phyloP scores from a whole-genome alignment of 2,329 filamentous ascomycete species.

The Bipolaris gigantea region DNA sequence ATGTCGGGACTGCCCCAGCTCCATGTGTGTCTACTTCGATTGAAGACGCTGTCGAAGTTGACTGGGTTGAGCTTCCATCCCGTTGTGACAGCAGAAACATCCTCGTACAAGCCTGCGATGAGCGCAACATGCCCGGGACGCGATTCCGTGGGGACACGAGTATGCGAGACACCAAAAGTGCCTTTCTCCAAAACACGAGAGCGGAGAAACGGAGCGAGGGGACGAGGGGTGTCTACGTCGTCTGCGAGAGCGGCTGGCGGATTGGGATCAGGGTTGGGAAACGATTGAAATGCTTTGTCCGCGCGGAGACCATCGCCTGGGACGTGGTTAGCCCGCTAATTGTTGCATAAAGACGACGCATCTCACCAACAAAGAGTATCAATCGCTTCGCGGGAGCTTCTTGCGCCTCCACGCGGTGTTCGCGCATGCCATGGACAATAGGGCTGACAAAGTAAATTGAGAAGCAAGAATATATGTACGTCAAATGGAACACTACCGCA shows the following conservation, averaged over 20 bases:
- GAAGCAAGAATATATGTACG: conserved; percentile 89
- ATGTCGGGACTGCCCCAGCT: conserved; percentile 99
- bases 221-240: conserved; percentile 70
- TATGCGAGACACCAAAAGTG: conserved; percentile 97
- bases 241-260: conserved; percentile 57
- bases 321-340: not conserved
- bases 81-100: conserved; percentile 95
- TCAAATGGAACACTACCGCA: conserved; percentile 87
- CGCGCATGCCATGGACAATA: conserved; percentile 91
- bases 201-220: conserved; percentile 86
- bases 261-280: conserved; percentile 78
- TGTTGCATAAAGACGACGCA: not conserved
- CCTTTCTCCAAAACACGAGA: conserved; percentile 85
- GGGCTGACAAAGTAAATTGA: conserved; percentile 94
- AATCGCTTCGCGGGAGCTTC: conserved; percentile 85
- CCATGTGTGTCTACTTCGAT: conserved; percentile 94
- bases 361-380: conserved; percentile 84
- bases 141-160: conserved; percentile 93
- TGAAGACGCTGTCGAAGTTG: conserved; percentile 98
- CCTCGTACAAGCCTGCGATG: conserved; percentile 95
- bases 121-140: conserved; percentile 94
- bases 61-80: conserved; percentile 99
- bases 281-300: conserved; percentile 95
- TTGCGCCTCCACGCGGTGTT: conserved; percentile 70
- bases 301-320: conserved; percentile 86